A percentile compares a stretch with the other conserved stretches of the same genome.
Evolutionary conservation across 305 asterid species (phyloP).

Genomic region (Fraxinus albicans): DNA sequence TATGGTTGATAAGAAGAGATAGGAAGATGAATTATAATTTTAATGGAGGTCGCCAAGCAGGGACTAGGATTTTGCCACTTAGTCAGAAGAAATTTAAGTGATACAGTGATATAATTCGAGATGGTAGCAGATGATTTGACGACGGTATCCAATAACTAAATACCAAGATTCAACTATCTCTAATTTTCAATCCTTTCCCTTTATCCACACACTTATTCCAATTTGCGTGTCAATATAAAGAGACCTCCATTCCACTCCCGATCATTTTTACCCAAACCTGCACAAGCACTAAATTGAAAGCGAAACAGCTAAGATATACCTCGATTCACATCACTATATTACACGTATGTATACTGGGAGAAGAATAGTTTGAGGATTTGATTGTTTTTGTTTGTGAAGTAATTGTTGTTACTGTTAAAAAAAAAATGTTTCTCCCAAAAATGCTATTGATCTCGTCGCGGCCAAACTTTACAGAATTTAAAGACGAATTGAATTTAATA

Average conservation of each 20-base stretch:
- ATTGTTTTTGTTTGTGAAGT: not conserved
- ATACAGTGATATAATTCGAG: too few relatives aligned
- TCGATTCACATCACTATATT: not conserved
- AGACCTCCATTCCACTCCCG: not conserved
- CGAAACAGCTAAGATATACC: not conserved
- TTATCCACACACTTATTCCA: not conserved
- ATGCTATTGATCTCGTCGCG: conserved; percentile 38
- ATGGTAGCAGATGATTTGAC: too few relatives aligned
- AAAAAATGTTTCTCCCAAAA: conserved; percentile 34
- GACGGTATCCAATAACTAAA: too few relatives aligned
- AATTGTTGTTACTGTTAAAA: not conserved
- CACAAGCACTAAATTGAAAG: not conserved
- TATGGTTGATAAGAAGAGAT: too few relatives aligned
- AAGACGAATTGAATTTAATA: conserved; percentile 20
- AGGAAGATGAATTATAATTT: too few relatives aligned
- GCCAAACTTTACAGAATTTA: conserved; percentile 30
- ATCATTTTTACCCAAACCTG: not conserved
- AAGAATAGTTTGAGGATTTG: not conserved
- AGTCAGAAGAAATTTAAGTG: too few relatives aligned
- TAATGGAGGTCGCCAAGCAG: too few relatives aligned
- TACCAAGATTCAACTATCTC: too few relatives aligned
- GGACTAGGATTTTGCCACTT: too few relatives aligned
- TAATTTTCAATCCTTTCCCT: not conserved
- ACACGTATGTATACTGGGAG: not conserved
- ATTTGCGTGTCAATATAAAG: not conserved